phyloP scores from a whole-genome alignment of 1,139 yeast species.

The Magnusiomyces magnusii region DNA sequence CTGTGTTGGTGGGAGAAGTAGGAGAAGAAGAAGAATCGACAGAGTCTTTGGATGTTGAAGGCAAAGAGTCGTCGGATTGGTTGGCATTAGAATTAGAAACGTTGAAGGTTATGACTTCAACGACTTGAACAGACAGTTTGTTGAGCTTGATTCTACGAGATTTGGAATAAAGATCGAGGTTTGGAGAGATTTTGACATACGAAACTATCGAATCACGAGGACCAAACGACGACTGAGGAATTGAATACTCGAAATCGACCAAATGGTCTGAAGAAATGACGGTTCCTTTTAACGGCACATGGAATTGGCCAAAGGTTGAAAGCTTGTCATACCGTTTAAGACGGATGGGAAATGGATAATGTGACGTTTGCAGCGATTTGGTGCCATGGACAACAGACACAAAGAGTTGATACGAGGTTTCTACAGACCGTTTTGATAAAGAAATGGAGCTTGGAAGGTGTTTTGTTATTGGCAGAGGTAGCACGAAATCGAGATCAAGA shows the following conservation, averaged over 20 bases:
- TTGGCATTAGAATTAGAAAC: constrained; percentile 21
- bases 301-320: constrained; percentile 35
- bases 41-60: neutral
- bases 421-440: constrained; percentile 30
- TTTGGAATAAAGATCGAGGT: constrained; percentile 33
- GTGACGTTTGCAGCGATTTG: constrained; percentile 21
- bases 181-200: constrained; percentile 30
- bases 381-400: constrained; percentile 29
- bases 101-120: constrained; percentile 32
- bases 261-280: constrained; percentile 33
- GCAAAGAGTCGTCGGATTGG: neutral
- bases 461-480: constrained; percentile 31
- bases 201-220: constrained; percentile 34
- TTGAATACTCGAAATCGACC: constrained; percentile 32
- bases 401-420: constrained; percentile 32
- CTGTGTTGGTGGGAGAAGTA: neutral
- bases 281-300: constrained; percentile 28
- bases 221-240: constrained; percentile 35
- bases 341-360: constrained; percentile 32
- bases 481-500: constrained; percentile 35
- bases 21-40: neutral
- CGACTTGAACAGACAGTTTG: constrained; percentile 33
- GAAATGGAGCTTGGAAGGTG: constrained; percentile 35
- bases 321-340: constrained; percentile 36
- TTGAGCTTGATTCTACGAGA: constrained; percentile 34